phyloP scores from a whole-genome alignment of 2,329 filamentous ascomycete species.

The Botrytis sinoallii region DNA sequence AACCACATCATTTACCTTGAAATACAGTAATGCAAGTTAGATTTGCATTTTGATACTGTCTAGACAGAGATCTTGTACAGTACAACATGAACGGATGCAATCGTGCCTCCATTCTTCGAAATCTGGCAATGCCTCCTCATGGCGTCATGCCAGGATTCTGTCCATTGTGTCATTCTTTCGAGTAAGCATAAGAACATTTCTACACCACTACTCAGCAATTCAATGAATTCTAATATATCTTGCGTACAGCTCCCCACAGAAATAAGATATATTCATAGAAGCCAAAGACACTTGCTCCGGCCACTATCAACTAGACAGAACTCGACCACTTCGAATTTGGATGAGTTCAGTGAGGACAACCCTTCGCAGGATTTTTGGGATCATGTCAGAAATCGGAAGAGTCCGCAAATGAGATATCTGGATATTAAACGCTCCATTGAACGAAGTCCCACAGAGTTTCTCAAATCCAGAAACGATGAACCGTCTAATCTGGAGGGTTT shows the following conservation, averaged over 20 bases:
- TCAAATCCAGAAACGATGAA: not conserved
- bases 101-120: slow-evolving; percentile 32
- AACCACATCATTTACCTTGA: not conserved
- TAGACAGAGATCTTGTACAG: slow-evolving; percentile 4
- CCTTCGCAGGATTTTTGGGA: not conserved
- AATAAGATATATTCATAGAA: not conserved
- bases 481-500: not conserved
- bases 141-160: slow-evolving; percentile 9
- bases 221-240: not conserved
- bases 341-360: not conserved
- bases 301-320: not conserved
- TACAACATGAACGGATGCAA: slow-evolving; percentile 37
- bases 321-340: not conserved
- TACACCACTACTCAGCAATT: not conserved
- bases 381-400: not conserved
- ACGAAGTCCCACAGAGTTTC: not conserved
- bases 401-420: not conserved
- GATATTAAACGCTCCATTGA: not conserved
- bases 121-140: slow-evolving; percentile 29
- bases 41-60: slow-evolving; percentile 2
- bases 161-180: not conserved
- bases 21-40: slow-evolving; percentile 3
- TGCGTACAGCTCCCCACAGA: not conserved
- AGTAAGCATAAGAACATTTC: not conserved
- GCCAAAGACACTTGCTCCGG: not conserved